Evolutionary conservation across 805 yeast species (phyloP), one percentile per base, ranked within the genome.

Genomic region (Torulaspora delbrueckii): DNA sequence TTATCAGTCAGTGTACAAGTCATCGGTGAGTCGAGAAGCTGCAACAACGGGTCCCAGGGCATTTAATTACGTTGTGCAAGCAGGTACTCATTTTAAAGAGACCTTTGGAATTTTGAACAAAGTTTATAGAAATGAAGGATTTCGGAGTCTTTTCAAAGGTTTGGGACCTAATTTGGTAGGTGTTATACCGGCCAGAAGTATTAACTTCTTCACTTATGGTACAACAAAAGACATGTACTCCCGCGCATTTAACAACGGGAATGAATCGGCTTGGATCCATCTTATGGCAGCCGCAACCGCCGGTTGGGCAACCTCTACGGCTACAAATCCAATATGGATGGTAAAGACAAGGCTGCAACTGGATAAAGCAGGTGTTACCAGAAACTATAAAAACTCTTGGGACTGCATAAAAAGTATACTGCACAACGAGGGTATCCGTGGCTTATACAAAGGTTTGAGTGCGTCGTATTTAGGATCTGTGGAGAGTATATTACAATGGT

Each of bases 271-370:
- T 0, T 79, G 87, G 78, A 79, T 93, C 16, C 98, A 93, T 68
- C 70, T 95, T 45, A 60, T 80, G 31, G 81, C 97, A 1, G 99
- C 97, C 5, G 81, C 90, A 0, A 75, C 76, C 56, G 99, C 99
- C 0, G 99, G 99, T 4, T 73, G 91, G 61, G 91, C 84, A 13
- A 93, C 99, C 0, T 84, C 96, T 4, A 91, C 99, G 0, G 96
- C 89, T 10, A 93, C 99, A 0, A 93, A 93, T 63, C 99, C 99
- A 9, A 93, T 93, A 47, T 93, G 99, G 99, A 72, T 93, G 49
- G 82, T 93, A 49, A 93, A 93, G 68, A 93, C 99, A 0, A 75
- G 99, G 59, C 76, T 93, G 43, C 99, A 93, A 63, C 73, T 93
- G 42, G 99, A 93, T 65, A 85, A 83, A 62, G 76, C 86, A 1